These are phyloP conservation scores for Epichloe scottii DNA, from an alignment of 2,329 filamentous ascomycete species.

Conservation along the genomic window DNA sequence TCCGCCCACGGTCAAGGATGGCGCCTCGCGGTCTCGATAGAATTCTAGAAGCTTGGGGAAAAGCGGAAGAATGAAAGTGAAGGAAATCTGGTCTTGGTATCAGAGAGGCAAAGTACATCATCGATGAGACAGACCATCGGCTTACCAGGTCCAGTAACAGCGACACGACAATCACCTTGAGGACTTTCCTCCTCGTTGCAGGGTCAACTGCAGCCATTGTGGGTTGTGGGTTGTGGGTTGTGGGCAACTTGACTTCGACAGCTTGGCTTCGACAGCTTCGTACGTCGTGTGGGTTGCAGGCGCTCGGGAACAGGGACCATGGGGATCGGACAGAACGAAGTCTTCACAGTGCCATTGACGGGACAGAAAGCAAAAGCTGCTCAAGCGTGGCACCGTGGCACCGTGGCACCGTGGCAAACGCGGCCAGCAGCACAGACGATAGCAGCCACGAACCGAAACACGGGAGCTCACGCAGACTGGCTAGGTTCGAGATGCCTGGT, in stretches of 20 bases:
- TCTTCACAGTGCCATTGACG: not conserved
- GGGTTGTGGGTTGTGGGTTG: constrained; percentile 11
- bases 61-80: constrained; percentile 94
- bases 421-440: too few species aligned
- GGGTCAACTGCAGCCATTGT: constrained; percentile 36
- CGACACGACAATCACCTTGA: constrained; percentile 80
- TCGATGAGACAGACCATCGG: not conserved
- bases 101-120: not conserved
- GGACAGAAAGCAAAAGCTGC: not conserved
- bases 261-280: not conserved
- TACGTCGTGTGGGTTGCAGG: not conserved
- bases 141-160: constrained; percentile 76
- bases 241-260: not conserved
- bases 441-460: too few species aligned
- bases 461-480: too few species aligned
- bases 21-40: constrained; percentile 74
- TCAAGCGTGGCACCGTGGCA: too few species aligned
- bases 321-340: too few species aligned
- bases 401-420: too few species aligned
- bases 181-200: constrained; percentile 60
- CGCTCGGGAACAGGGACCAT: too few species aligned
- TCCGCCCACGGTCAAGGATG: constrained; percentile 29
- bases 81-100: constrained; percentile 59
- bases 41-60: constrained; percentile 94
- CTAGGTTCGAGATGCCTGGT: too few species aligned